Evolutionary conservation across 371 early-diverging fungal species (phyloP), one percentile per base, ranked within the genome.

Genomic region (Mortierella sp.): DNA sequence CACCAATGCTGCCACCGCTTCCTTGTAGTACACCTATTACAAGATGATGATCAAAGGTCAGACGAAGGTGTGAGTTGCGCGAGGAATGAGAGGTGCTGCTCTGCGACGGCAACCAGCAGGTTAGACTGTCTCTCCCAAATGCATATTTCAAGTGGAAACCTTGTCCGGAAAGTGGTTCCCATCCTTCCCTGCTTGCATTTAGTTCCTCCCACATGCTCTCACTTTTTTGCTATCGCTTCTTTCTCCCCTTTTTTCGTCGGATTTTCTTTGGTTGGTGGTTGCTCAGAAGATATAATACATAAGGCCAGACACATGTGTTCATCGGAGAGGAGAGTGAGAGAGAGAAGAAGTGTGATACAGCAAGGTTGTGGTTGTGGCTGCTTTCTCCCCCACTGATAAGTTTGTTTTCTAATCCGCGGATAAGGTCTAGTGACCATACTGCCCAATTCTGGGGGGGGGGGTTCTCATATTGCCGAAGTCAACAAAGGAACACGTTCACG

Each of bases 1-100:
- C 5, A 96, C 92, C 71, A 96, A 88, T 26, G 96, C 95, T 21
- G 93, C 95, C 0, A 95, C 89, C 5, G 96, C 95, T 67, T 94
- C 96, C 71, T 96, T 92, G 87, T 96, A 96, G 67, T 96, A 96
- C 57, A 95, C 93, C 88, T 88, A 75, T 34, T 67, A 24, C 21
- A n/a, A 16, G 28, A 59, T 2, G 43, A 40, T 40, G 6, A 6
- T 6, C 43, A 40, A 40, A 40, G 43, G 43, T 40, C 43, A 2
- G 43, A 40, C 43, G 6, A 40, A 40, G 43, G 6, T 5, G 26
- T 50, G 48, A 72, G 69, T 24, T 40, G 2, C 24, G 16, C 6
- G 9, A 43, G 8, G 43, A 69, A 43, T 43, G 46, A 28, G 24
- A 31, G 44, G 21, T 44, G 11, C 26, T 14, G 6, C 4, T 40